Conservation (phyloP, 805 yeast species). For the Starmerella roubikii region DNA sequence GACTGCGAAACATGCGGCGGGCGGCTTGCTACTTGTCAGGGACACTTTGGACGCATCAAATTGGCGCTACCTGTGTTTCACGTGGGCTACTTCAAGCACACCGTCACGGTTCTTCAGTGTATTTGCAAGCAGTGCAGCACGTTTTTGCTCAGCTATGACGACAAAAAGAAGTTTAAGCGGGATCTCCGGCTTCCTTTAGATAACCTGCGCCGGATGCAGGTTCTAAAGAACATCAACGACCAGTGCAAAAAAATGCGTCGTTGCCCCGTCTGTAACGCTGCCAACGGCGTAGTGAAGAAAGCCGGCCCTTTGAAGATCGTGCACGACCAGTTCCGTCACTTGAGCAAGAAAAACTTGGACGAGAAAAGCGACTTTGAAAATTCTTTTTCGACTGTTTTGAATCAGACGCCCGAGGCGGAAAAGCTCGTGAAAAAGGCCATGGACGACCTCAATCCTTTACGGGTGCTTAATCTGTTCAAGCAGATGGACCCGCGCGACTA, state of each 20-base stretch:
- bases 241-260: conserved; percentile 93
- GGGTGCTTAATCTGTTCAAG: conserved; percentile 75
- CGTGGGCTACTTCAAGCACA: conserved; percentile 89
- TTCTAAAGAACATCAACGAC: conserved; percentile 66
- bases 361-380: conserved; percentile 81
- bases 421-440: conserved; percentile 71
- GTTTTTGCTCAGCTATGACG: conserved; percentile 56
- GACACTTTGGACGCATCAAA: conserved; percentile 92
- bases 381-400: conserved; percentile 63
- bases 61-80: conserved; percentile 94
- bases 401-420: conserved; percentile 75
- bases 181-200: conserved; percentile 84
- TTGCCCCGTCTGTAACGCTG: conserved; percentile 60
- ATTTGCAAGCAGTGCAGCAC: conserved; percentile 83
- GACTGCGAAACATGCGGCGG: conserved; percentile 92
- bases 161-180: conserved; percentile 51
- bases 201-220: conserved; percentile 81
- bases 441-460: conserved; percentile 89
- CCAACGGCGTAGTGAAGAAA: conserved; percentile 94
- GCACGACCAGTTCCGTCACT: conserved; percentile 92
- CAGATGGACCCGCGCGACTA: conserved; percentile 78
- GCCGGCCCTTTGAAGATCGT: conserved; percentile 93
- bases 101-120: conserved; percentile 74
- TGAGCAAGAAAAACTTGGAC: conserved; percentile 75
- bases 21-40: conserved; percentile 84